A percentile compares a stretch with the other conserved stretches of the same genome.
Evolutionary conservation across 805 yeast species (phyloP).

Genomic region (Saccharomycodes ludwigii): DNA sequence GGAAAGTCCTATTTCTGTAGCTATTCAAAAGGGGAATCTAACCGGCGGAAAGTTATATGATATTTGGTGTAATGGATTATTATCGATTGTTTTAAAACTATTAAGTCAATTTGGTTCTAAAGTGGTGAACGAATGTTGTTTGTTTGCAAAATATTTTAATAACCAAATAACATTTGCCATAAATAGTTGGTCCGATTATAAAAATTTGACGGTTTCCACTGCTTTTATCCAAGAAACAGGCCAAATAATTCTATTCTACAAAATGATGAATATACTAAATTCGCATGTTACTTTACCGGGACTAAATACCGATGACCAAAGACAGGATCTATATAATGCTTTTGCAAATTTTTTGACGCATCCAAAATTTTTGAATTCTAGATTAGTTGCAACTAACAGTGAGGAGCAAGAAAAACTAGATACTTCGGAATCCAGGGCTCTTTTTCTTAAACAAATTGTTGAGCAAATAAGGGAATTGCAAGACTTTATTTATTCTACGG

Average conservation of each 20-base stretch:
- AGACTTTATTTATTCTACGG: conserved; percentile 23
- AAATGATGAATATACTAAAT: conserved; percentile 40
- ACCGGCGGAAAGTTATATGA: conserved; percentile 48
- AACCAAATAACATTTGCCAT: conserved; percentile 55
- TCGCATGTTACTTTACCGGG: conserved; percentile 33
- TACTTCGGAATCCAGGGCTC: conserved; percentile 29
- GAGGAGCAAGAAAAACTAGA: conserved; percentile 55
- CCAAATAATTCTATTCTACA: conserved; percentile 55
- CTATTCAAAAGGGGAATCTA: conserved; percentile 55
- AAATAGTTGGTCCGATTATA: conserved; percentile 48
- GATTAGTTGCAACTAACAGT: conserved; percentile 47
- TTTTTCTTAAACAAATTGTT: conserved; percentile 34
- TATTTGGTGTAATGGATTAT: conserved; percentile 78
- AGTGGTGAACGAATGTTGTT: conserved; percentile 50
- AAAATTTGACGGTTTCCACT: conserved; percentile 28
- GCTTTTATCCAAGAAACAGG: conserved; percentile 51
- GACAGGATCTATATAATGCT: conserved; percentile 46
- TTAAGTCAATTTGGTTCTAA: conserved; percentile 52
- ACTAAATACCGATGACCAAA: conserved; percentile 44
- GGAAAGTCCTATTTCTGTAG: conserved; percentile 61
- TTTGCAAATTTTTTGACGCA: conserved; percentile 69
- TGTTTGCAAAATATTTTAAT: conserved; percentile 49
- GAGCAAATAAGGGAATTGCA: conserved; percentile 42
- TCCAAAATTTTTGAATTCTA: conserved; percentile 67
- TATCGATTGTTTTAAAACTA: conserved; percentile 52